A percentile compares a stretch with the other conserved stretches of the same genome.
Evolutionary conservation across 177 flowering plant genomes (phyloP).

Genomic region (Tripterygium wilfordii): DNA sequence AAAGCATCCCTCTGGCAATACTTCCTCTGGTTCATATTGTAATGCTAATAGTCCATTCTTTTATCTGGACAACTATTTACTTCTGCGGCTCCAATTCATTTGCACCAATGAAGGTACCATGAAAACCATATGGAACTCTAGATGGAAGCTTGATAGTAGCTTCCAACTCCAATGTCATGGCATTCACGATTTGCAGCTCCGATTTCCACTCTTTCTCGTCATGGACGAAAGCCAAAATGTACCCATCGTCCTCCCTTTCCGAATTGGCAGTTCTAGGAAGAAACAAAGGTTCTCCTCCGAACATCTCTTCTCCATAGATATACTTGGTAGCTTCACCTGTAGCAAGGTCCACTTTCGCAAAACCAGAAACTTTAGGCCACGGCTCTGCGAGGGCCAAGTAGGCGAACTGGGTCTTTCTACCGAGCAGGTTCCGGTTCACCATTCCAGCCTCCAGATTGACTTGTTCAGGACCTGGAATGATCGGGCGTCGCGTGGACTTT

Average conservation of each 20-base stretch:
- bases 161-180: conserved; percentile 24
- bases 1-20: no score
- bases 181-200: conserved; percentile 36
- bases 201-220: conserved; percentile 37
- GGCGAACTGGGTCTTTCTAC: conserved; percentile 29
- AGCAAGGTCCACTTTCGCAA: conserved; percentile 38
- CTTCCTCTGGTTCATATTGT: no score
- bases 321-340: conserved; percentile 26
- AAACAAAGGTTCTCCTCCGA: conserved; percentile 40
- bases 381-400: conserved; percentile 46
- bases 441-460: conserved; percentile 44
- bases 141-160: conserved; percentile 35
- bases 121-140: conserved; percentile 46
- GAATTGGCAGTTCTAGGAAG: conserved; percentile 21
- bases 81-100: conserved; percentile 29
- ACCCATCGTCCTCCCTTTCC: conserved; percentile 33
- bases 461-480: conserved; percentile 22
- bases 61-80: neutral
- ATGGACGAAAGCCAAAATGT: conserved; percentile 32
- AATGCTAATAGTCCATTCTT: no score
- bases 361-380: conserved; percentile 46
- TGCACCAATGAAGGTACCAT: conserved; percentile 35
- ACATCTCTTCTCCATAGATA: conserved; percentile 29
- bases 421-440: no score
- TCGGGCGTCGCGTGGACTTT: conserved; percentile 27